Evolutionary conservation across 1,139 yeast genomes (phyloP), one percentile per base, ranked within the genome.

Genomic region (Taphrina flavorubra): DNA sequence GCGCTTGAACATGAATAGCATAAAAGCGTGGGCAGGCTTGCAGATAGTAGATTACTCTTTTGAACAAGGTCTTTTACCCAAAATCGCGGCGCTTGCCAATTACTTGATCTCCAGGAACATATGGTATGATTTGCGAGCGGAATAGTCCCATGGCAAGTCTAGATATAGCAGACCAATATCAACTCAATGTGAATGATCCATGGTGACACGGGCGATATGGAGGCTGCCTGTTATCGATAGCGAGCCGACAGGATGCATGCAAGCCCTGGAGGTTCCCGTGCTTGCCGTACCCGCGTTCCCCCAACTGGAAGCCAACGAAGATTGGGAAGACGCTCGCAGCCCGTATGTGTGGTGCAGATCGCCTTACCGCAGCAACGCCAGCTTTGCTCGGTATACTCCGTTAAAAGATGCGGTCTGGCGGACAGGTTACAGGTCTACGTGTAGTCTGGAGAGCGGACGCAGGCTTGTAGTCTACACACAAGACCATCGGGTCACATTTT

Each of bases 241-340:
- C 18, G 47, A 8, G 47, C 47, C 47, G 47, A 44, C 2, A 7
- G 47, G 31, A 25, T 25, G 31, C 31, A 25, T 25, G 31, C 31
- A 25, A 25, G n/a, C n/a, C n/a, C n/a, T n/a, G n/a, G n/a, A n/a
- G 31, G 14, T 14, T 39, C 42, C 42, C 42, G 42, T 14, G 14
- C 42, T 39, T 39, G 14, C 42, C 42, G 11, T 44, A 13, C 47
- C 18, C 47, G 13, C 8, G 47, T 5, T 44, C 18, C 47, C 47
- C 47, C 47, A 44, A 44, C 47, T 44, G 47, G 47, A 14, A 44
- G 47, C 47, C 47, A 44, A 44, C 47, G 47, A 44, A 44, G 16
- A 44, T 44, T 44, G 47, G 47, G 47, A 44, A 2, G 47, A 44
- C 47, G 47, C 47, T n/a, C 47, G 47, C 11, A 16, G 47, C 47